Conservation (phyloP, 2,329 filamentous ascomycete species). For the Xylaria digitata region DNA sequence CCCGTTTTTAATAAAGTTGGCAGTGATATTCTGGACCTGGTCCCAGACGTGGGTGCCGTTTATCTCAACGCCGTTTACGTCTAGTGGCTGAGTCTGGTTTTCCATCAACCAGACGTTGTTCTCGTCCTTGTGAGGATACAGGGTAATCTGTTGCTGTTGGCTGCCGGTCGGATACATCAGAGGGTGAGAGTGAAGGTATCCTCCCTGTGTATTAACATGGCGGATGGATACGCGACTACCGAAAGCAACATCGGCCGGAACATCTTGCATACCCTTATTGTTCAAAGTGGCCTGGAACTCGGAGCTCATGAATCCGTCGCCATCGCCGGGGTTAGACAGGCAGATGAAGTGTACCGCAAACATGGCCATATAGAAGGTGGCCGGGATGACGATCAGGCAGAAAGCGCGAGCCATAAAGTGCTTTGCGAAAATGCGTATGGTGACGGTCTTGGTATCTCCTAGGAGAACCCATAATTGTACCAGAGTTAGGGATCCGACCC, state of each 20-base stretch:
- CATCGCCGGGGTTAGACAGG: conserved; percentile 93
- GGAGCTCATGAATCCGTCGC: conserved; percentile 99
- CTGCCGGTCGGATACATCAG: conserved; percentile 98
- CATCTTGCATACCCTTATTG: conserved; percentile 95
- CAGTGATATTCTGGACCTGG: conserved; percentile 68
- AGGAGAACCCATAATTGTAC: conserved; percentile 96
- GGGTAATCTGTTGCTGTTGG: conserved; percentile 98
- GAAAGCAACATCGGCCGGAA: conserved; percentile 89
- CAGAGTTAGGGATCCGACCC: conserved; percentile 91
- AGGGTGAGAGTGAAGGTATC: conserved; percentile 94
- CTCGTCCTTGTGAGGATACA: conserved; percentile 98
- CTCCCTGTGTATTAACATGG: conserved; percentile 97
- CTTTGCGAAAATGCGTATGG: conserved; percentile 87
- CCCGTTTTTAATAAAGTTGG: conserved; percentile 78
- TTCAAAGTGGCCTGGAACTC: conserved; percentile 99
- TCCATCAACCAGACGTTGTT: conserved; percentile 96
- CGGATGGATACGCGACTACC: conserved; percentile 88
- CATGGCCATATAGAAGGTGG: conserved; percentile 94
- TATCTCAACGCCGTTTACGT: conserved; percentile 78
- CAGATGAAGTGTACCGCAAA: conserved; percentile 97
- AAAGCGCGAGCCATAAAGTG: conserved; percentile 92
- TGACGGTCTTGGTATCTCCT: conserved; percentile 87
- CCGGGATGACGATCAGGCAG: conserved; percentile 89
- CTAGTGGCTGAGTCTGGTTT: conserved; percentile 93
- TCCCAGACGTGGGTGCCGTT: conserved; percentile 89